These are phyloP conservation scores for Cryptosporidium felis DNA, from an alignment of 169 alveolate species.

Conservation along the genomic window DNA sequence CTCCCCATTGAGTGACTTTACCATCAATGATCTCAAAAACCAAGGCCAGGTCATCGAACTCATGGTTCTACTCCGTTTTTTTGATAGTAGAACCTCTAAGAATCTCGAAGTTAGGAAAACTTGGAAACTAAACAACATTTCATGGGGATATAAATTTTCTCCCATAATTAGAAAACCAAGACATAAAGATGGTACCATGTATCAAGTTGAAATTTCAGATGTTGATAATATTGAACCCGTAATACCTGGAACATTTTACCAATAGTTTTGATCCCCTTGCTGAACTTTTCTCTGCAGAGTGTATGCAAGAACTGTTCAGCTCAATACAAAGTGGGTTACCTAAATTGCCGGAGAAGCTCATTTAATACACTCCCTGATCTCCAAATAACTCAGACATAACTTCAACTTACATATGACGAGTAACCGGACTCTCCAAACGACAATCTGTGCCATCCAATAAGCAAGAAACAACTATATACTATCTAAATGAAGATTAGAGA, in stretches of 20 bases:
- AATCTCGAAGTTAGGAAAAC: constrained; percentile 76
- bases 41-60: constrained; percentile 75
- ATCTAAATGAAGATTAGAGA: no score
- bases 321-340: no score
- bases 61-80: constrained; percentile 73
- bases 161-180: constrained; percentile 44
- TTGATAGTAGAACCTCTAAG: constrained; percentile 76
- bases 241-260: constrained; percentile 5
- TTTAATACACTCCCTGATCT: no score
- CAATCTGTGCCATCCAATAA: no score
- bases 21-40: constrained; percentile 68
- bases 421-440: no score
- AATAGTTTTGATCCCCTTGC: no score
- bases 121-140: constrained; percentile 34
- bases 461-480: no score
- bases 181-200: constrained; percentile 24
- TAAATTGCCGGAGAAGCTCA: no score
- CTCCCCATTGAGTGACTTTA: constrained; percentile 73
- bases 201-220: constrained; percentile 57
- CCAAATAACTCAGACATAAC: no score
- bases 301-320: no score
- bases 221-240: constrained; percentile 59
- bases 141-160: constrained; percentile 69
- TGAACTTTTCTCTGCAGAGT: no score
- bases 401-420: no score